A percentile compares a stretch with the other conserved stretches of the same genome.
Conservation (phyloP, 2,329 filamentous ascomycete species). For the Cercospora sp. region DNA sequence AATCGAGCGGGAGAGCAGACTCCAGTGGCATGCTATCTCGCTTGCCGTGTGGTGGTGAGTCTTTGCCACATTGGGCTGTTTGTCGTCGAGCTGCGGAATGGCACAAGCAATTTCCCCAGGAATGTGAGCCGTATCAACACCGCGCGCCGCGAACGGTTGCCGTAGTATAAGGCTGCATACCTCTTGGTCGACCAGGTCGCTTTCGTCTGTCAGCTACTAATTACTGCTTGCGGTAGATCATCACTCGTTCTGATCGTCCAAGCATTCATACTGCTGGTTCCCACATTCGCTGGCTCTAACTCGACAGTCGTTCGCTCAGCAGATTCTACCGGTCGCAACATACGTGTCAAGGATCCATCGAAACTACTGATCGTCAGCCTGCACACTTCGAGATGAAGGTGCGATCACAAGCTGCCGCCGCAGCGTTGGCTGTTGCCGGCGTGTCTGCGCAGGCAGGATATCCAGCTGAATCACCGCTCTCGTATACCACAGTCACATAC, state of each 20-base stretch:
- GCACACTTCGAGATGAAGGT: slow-evolving; percentile 20
- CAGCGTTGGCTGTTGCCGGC: slow-evolving; percentile 24
- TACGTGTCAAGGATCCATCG: neutral
- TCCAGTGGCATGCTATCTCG: slow-evolving; percentile 15
- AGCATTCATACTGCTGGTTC: slow-evolving; percentile 18
- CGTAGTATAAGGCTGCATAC: slow-evolving; percentile 26
- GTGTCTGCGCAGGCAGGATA: slow-evolving; percentile 19
- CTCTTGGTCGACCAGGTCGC: slow-evolving; percentile 19
- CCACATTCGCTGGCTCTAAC: slow-evolving; percentile 18
- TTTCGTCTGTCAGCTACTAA: slow-evolving; percentile 25
- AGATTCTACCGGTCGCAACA: slow-evolving; percentile 8
- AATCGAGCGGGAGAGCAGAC: neutral
- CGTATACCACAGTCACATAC: slow-evolving; percentile 38
- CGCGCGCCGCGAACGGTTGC: slow-evolving; percentile 21
- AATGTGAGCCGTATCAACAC: slow-evolving; percentile 25
- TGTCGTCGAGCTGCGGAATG: slow-evolving; percentile 19
- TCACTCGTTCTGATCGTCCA: slow-evolving; percentile 22
- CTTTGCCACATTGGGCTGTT: slow-evolving; percentile 14
- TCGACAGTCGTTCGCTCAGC: slow-evolving; percentile 17
- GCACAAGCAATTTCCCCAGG: slow-evolving; percentile 22
- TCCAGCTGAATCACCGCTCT: slow-evolving; percentile 22
- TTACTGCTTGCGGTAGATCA: slow-evolving; percentile 27
- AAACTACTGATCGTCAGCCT: neutral
- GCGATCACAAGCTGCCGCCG: slow-evolving; percentile 12
- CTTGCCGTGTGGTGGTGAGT: slow-evolving; percentile 11